A percentile compares a stretch with the other conserved stretches of the same genome.
Evolutionary conservation across 179 eudicot species (phyloP).

Genomic region (Pouteria campechiana): DNA sequence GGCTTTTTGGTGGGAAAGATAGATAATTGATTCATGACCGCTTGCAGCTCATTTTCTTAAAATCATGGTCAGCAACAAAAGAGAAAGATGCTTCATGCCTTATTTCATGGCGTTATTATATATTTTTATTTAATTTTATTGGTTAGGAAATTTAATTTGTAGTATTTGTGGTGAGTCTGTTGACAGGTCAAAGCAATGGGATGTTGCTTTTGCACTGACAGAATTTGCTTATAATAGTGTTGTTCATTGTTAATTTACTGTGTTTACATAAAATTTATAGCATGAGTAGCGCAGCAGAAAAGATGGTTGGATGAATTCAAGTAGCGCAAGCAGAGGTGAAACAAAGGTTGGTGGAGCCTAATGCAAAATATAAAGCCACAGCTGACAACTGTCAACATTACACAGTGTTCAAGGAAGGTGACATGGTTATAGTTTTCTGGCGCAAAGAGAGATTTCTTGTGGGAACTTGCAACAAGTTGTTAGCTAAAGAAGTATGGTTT

Average conservation of each 20-base stretch:
- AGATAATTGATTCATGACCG: too few relatives aligned
- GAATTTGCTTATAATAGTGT: conserved; percentile 3
- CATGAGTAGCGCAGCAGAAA: not conserved
- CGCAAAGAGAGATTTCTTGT: not conserved
- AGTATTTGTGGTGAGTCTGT: conserved; percentile 2
- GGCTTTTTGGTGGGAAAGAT: too few relatives aligned
- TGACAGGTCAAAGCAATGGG: not conserved
- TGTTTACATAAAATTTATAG: not conserved
- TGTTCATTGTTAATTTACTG: not conserved
- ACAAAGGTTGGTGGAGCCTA: not conserved
- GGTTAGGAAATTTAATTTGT: not conserved
- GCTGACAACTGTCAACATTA: not conserved
- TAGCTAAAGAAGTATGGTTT: conserved; percentile 2
- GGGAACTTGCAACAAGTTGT: conserved; percentile 3
- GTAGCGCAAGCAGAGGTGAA: not conserved
- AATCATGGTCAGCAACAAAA: too few relatives aligned
- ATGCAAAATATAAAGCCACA: not conserved
- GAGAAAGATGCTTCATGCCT: too few relatives aligned
- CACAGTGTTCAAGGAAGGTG: not conserved
- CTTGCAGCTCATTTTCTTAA: too few relatives aligned
- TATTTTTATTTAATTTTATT: too few relatives aligned
- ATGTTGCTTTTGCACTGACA: not conserved
- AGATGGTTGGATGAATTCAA: not conserved
- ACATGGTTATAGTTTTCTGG: conserved; percentile 1
- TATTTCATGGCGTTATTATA: too few relatives aligned